Evolutionary conservation across 108 stramenopile species (phyloP).

Genomic region (Mayamaea pseudoterrestris): DNA sequence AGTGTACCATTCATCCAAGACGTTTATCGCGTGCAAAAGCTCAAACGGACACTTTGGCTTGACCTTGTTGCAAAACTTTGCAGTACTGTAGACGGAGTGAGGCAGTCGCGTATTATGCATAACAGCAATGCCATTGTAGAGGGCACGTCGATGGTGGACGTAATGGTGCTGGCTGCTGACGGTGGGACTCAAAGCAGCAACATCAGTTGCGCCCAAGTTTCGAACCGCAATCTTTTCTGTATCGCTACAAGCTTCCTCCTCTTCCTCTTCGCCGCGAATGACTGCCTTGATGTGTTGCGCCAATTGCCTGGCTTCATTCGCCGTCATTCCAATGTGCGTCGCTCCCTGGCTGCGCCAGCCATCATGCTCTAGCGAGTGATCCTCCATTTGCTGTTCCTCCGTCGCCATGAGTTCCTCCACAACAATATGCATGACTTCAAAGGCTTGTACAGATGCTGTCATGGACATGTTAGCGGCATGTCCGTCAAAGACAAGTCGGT

Average conservation of each 20-base stretch:
- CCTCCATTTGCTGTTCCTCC: slow-evolving; percentile 4
- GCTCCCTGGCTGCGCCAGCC: not conserved
- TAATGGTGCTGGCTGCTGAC: no score
- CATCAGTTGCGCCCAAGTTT: no score
- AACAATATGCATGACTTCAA: slow-evolving; percentile 16
- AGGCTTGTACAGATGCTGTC: slow-evolving; percentile 10
- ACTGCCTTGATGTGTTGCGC: no score
- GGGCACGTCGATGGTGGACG: no score
- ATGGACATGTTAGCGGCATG: slow-evolving; percentile 1
- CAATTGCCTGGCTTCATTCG: no score
- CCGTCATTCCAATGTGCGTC: no score
- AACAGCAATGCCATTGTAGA: slow-evolving; percentile 9
- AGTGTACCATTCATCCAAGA: slow-evolving; percentile 1
- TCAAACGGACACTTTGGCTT: not conserved
- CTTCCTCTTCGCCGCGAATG: no score
- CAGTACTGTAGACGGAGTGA: not conserved
- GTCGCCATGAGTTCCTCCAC: slow-evolving; percentile 5
- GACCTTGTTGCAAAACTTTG: not conserved
- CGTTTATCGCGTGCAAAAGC: not conserved
- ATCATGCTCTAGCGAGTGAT: not conserved
- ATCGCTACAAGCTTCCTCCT: no score
- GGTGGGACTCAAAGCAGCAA: no score
- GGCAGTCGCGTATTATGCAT: slow-evolving; percentile 4
- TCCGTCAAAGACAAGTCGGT: slow-evolving; percentile 21
- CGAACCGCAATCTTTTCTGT: no score